Conservation (phyloP, 108 stramenopile species). For the Cyclotella baltica region DNA sequence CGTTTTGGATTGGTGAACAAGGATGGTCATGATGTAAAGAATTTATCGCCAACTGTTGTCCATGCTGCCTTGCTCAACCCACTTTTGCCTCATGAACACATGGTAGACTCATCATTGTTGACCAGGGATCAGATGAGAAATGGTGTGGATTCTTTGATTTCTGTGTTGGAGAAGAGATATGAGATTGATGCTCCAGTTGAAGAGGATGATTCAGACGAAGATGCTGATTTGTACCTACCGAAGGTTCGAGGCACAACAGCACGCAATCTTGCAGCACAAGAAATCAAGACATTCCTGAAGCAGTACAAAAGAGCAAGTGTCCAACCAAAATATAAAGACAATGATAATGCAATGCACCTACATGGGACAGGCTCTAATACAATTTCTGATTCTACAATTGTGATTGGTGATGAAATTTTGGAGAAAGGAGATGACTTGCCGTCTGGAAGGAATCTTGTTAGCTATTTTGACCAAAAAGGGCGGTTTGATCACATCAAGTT, state of each 20-base stretch:
- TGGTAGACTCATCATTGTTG: slow-evolving; percentile 1
- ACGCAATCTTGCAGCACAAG: not conserved
- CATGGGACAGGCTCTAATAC: slow-evolving; percentile 2
- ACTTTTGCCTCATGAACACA: not conserved
- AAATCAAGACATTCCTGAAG: not conserved
- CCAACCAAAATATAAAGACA: slow-evolving; percentile 10
- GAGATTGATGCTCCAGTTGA: not conserved
- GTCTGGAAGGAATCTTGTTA: slow-evolving; percentile 13
- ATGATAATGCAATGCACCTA: not conserved
- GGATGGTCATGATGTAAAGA: not conserved
- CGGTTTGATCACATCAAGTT: slow-evolving; percentile 15
- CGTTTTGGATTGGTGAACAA: slow-evolving; percentile 2
- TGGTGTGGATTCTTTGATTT: not conserved
- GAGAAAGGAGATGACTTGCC: slow-evolving; percentile 9
- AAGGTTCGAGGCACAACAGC: not conserved
- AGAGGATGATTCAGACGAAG: not conserved
- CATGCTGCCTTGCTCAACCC: slow-evolving; percentile 8
- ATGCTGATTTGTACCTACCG: not conserved
- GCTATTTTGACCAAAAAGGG: slow-evolving; percentile 5
- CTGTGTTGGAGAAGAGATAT: slow-evolving; percentile 1
- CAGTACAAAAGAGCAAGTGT: not conserved
- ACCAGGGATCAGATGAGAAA: not conserved
- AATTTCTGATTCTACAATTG: slow-evolving; percentile 13
- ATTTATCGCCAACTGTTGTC: not conserved
- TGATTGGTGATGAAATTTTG: slow-evolving; percentile 12